Base-by-base conservation (phyloP, 2,329 filamentous ascomycete species). In the Xylariaceae sp. region DNA sequence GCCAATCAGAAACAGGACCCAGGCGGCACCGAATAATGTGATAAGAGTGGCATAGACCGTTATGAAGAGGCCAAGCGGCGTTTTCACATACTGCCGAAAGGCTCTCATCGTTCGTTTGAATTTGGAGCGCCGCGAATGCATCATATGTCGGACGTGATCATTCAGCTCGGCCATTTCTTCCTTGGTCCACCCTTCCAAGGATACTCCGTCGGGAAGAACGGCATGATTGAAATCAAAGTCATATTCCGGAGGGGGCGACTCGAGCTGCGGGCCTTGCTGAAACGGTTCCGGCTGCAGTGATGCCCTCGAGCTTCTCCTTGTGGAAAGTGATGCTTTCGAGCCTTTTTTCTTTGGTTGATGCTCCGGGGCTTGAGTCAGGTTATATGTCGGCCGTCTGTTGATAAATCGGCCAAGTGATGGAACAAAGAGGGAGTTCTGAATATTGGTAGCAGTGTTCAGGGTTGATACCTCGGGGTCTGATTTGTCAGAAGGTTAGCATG, bases 1-100 rank as follows among this genome's bases (percentile, higher is more conserved):
- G 42, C 85, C 88, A 64, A 95, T 95, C 47, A 95, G 73, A 69
- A 92, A 94, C n/a, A 95, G 77, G 1, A 95, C 89, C 90, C 89
- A 95, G 0, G 87, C 87, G 11, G 92, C 75, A 62, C 89, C 89
- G 59, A 95, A 95, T 0, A 91, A 74, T 0, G 89, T 94, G 59
- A 95, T 91, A 17, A 92, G 75, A 1, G 80, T 84, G 9, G 89
- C 89, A 66, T 95, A 95, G 4, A 95, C 70, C 0, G 89, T 94
- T 51, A 95, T 87, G 47, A 91, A 77, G 63, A 94, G 89, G 1
- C 90, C 90, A 35, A 95, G 75, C 1, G 90, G 88, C 59, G 83
- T 82, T 36, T 77, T 77, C 12, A 90, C 78, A 62, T 95, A 95
- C 68, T 92, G 83, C 3, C 83, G 81, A 62, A 95, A 95, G 0